Conservation (phyloP, 139 green algal species). For the Tetradesmus lagerheimii region DNA sequence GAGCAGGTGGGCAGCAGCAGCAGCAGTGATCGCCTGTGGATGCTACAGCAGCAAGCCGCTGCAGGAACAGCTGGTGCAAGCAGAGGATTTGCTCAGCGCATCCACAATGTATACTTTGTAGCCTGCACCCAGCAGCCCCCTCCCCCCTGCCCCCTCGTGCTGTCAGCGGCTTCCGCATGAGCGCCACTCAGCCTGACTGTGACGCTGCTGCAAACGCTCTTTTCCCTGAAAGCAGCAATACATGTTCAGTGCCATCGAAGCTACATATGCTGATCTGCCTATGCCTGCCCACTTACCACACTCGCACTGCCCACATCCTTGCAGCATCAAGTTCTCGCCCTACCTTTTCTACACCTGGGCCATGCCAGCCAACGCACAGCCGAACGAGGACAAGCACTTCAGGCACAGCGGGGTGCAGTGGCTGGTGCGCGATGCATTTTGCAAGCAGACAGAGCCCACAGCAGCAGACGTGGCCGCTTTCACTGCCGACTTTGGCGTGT, state of each 20-base stretch:
- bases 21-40: background rate
- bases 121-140: too few relatives aligned
- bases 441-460: background rate
- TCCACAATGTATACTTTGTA: too few relatives aligned
- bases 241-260: too few relatives aligned
- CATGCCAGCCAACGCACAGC: background rate
- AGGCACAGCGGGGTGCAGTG: slow-evolving; percentile 1
- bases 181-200: too few relatives aligned
- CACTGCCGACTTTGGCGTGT: background rate
- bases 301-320: background rate
- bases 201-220: too few relatives aligned
- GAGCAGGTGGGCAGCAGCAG: background rate
- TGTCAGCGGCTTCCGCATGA: too few relatives aligned
- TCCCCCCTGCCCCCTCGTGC: too few relatives aligned
- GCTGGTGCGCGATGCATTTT: background rate
- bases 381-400: background rate
- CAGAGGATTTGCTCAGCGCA: too few relatives aligned
- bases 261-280: too few relatives aligned
- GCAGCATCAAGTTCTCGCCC: background rate
- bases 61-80: too few relatives aligned
- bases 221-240: too few relatives aligned
- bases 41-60: background rate
- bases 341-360: slow-evolving; percentile 14
- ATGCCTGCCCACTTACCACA: too few relatives aligned
- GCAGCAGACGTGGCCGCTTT: background rate